These are phyloP conservation scores for Pseudocercospora pini-densiflorae DNA, from an alignment of 2,329 filamentous ascomycete genomes.

Conservation along the genomic window DNA sequence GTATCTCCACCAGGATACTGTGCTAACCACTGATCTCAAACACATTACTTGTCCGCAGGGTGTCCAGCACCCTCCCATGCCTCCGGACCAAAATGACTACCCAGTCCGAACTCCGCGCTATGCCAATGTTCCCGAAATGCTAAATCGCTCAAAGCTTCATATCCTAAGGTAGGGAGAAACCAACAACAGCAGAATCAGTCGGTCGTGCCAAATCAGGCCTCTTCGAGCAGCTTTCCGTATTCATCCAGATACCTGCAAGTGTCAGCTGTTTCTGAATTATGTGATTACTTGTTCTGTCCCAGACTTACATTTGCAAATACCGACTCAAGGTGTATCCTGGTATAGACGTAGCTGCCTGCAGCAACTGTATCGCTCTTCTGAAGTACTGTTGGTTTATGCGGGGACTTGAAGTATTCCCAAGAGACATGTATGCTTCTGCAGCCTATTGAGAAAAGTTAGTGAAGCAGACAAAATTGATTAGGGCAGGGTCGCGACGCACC, in stretches of 20 bases:
- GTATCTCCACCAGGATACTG: neutral
- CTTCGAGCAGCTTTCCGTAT: conserved; percentile 43
- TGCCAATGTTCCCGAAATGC: conserved; percentile 1
- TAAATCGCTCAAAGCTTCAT: neutral
- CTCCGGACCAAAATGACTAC: neutral
- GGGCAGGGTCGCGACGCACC: conserved; percentile 38
- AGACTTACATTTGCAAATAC: conserved; percentile 53
- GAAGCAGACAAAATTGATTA: neutral
- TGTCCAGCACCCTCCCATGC: conserved; percentile 3
- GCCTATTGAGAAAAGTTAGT: conserved; percentile 41
- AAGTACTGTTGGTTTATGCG: conserved; percentile 52
- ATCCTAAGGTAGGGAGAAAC: neutral
- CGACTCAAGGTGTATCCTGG: conserved; percentile 48
- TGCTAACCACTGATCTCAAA: neutral
- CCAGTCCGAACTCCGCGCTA: neutral
- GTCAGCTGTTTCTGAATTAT: conserved; percentile 11
- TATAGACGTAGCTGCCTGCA: conserved; percentile 50
- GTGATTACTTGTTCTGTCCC: too few species aligned
- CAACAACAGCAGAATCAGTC: conserved; percentile 1
- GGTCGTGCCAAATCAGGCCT: conserved; percentile 6
- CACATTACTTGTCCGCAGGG: neutral
- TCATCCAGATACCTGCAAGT: conserved; percentile 50
- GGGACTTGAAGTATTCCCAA: conserved; percentile 56
- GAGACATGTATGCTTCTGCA: conserved; percentile 58
- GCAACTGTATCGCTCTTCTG: conserved; percentile 50